Conservation (phyloP, 495 filamentous ascomycete species). For the Penicillium silybi region DNA sequence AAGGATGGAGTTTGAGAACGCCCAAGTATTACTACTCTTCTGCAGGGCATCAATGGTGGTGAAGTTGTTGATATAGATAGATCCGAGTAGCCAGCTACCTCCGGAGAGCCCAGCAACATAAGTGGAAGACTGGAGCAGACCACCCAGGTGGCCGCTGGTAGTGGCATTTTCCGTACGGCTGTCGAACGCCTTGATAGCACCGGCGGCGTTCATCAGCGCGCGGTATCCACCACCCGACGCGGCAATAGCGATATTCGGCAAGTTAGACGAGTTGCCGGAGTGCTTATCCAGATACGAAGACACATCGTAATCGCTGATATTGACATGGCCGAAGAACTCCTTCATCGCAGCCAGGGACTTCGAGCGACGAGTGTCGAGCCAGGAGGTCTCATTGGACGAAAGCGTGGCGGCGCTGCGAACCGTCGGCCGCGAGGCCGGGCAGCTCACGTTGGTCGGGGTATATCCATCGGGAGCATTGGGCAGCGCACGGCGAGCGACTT, state of each 20-base stretch:
- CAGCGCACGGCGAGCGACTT: slow-evolving; percentile 28
- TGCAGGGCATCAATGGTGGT: slow-evolving; percentile 62
- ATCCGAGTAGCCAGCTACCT: slow-evolving; percentile 84
- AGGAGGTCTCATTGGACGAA: slow-evolving; percentile 64
- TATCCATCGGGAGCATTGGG: slow-evolving; percentile 50
- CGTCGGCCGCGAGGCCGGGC: slow-evolving; percentile 43
- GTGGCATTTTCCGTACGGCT: slow-evolving; percentile 65
- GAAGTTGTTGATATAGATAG: slow-evolving; percentile 88
- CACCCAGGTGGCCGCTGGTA: slow-evolving; percentile 68
- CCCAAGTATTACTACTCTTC: slow-evolving; percentile 57
- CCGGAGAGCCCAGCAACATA: slow-evolving; percentile 85
- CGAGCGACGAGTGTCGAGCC: slow-evolving; percentile 52
- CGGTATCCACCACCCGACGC: slow-evolving; percentile 73
- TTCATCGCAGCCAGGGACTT: slow-evolving; percentile 64
- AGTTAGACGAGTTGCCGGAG: slow-evolving; percentile 51
- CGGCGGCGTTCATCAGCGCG: slow-evolving; percentile 85
- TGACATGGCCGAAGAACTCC: slow-evolving; percentile 66
- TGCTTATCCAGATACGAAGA: slow-evolving; percentile 60
- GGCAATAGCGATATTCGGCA: slow-evolving; percentile 59
- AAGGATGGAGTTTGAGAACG: slow-evolving; percentile 75
- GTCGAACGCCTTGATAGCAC: slow-evolving; percentile 82
- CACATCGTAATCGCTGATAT: slow-evolving; percentile 75
- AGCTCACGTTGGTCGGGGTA: slow-evolving; percentile 35
- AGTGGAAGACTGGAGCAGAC: slow-evolving; percentile 77
- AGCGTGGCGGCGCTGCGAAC: slow-evolving; percentile 54